Percentiles rank a stretch among this genome's conserved stretches.
Conservation (phyloP, 352 stramenopile species). For the Blastocystis sp. region DNA sequence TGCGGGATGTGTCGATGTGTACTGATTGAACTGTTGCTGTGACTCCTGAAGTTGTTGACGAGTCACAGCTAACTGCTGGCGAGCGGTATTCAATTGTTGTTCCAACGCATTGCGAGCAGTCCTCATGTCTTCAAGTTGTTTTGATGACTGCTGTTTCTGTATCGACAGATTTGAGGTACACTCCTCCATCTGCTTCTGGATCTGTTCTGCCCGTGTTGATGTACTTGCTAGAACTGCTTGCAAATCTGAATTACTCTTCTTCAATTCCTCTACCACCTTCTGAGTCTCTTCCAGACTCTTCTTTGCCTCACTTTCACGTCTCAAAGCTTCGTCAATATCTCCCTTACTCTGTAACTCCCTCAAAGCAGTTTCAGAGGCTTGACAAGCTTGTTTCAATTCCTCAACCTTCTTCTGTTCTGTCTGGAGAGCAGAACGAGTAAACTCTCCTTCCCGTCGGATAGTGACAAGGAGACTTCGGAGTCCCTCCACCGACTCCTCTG, state of each 20-base stretch:
- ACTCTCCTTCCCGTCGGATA: conserved; percentile 39
- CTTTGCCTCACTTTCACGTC: not conserved
- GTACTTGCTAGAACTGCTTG: not conserved
- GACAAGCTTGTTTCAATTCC: not conserved
- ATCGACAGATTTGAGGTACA: not conserved
- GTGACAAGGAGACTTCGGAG: conserved; percentile 38
- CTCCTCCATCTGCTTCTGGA: not conserved
- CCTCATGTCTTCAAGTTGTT: not conserved
- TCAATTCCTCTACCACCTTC: not conserved
- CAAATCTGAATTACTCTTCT: not conserved
- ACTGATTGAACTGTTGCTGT: not conserved
- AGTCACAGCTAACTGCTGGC: not conserved
- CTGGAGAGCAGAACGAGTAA: conserved; percentile 23
- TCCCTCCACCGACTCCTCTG: not conserved
- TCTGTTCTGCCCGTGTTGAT: not conserved
- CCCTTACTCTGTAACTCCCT: conserved; percentile 23
- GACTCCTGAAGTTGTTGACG: not conserved
- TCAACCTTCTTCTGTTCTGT: not conserved
- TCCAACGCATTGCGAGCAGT: not conserved
- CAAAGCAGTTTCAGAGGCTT: not conserved
- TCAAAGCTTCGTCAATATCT: conserved; percentile 25
- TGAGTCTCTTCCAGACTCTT: not conserved
- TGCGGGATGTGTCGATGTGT: not conserved
- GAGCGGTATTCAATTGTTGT: not conserved
- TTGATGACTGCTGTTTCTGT: not conserved